Conservation (phyloP, 1,284 basidiomycete genomes). For the Irpex sp. region DNA sequence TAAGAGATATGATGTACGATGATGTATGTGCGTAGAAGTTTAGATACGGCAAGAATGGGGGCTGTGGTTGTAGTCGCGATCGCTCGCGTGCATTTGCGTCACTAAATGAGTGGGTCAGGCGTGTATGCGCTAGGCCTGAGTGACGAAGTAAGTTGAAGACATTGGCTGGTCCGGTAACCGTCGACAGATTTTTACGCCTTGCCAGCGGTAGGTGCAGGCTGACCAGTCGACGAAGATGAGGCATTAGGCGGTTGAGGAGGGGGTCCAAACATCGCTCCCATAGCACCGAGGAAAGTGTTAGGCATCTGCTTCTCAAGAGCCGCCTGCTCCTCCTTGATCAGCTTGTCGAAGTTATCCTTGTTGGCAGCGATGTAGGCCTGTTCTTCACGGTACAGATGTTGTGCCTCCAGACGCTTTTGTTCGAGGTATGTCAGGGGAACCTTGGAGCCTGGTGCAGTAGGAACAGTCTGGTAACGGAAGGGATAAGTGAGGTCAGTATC, state of each 20-base stretch:
- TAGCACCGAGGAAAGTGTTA: constrained; percentile 42
- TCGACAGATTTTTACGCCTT: constrained; percentile 5
- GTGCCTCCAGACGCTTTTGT: constrained; percentile 89
- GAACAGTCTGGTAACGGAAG: neutral
- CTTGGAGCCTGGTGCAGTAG: constrained; percentile 1
- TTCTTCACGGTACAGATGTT: constrained; percentile 87
- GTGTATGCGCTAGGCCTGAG: too few species aligned
- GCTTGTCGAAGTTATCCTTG: constrained; percentile 83
- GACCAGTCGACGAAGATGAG: neutral
- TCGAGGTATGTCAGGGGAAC: constrained; percentile 91
- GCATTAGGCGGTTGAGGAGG: constrained; percentile 7
- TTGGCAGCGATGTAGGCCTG: constrained; percentile 90
- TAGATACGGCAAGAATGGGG: neutral
- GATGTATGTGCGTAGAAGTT: neutral
- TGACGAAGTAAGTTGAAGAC: neutral
- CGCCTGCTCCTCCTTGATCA: constrained; percentile 87
- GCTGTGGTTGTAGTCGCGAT: neutral
- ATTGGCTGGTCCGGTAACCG: too few species aligned
- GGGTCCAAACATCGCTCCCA: constrained; percentile 26
- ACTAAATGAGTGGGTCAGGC: too few species aligned
- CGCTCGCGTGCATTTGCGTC: neutral
- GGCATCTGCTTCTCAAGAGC: constrained; percentile 74
- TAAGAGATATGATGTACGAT: neutral
- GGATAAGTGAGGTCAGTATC: neutral
- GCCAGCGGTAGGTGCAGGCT: constrained; percentile 2